Base-by-base conservation (phyloP, 1,139 yeast species). In the Pichia sp. region DNA sequence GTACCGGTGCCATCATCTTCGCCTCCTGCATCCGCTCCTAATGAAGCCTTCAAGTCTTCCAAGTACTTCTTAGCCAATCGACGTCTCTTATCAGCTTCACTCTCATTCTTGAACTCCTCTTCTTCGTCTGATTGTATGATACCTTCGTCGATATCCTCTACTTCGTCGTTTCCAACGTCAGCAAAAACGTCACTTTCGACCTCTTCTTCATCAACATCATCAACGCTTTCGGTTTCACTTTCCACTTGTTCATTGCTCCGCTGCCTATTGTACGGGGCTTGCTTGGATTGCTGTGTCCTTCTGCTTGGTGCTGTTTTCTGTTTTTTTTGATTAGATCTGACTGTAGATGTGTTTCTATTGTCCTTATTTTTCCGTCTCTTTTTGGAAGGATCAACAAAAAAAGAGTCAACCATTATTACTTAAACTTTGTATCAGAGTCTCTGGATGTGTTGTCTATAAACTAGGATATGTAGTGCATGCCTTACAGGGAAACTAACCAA, bases 61-160 rank as follows among this genome's bases (percentile, higher is more conserved):
- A 93, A 74, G 68, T 93, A 93, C 68, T 91, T 95, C 68, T 90
- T 90, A 21, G 99, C 99, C 58, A 93, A 74, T 64, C 98, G 75
- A 71, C 98, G 81, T 70, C 99, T 81, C 69, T 89, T 91, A 64
- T 93, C 99, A 0, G 96, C 95, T 21, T 91, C 95, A 49, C 81
- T 82, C 68, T 93, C 99, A 28, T 75, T 77, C 25, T 74, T 81
- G 60, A 82, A 82, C 60, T 84, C 93, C 61, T 83, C 90, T 48
- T 83, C 91, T 7, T 85, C 80, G 13, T 79, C 81, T 49, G 74
- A 74, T 43, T 74, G 79, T 43, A 72, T 79, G 9, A 72, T 79
- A 8, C 68, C 72, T 5, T 67, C 74, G 18, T 61, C 70, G 1
- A 53, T 65, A 19, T 60, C 65, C 22, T 64, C 69, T 7, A 23